Conservation (phyloP, 2,329 filamentous ascomycete genomes). For the Sporothrix phasma region DNA sequence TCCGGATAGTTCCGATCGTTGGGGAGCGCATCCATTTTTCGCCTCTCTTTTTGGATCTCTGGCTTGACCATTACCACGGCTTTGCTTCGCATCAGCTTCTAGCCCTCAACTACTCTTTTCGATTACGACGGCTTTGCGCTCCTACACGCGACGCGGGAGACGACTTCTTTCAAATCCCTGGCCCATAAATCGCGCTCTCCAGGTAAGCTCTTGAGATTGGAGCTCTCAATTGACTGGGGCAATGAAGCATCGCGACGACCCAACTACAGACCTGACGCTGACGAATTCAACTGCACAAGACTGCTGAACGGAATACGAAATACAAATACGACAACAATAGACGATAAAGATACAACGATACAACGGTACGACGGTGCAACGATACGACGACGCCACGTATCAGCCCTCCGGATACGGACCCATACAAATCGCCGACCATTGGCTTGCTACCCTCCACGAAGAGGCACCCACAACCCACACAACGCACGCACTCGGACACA, state of each 20-base stretch:
- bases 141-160: background rate
- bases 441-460: background rate
- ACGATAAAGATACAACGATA: no score
- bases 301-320: background rate
- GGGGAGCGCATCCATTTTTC: background rate
- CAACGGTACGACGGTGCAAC: no score
- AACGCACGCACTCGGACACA: background rate
- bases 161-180: background rate
- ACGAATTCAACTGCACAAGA: background rate
- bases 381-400: no score
- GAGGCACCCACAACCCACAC: background rate
- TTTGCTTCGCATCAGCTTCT: background rate
- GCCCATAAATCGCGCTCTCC: background rate
- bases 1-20: background rate
- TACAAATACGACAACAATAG: background rate
- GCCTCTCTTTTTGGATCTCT: background rate
- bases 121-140: background rate
- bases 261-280: background rate
- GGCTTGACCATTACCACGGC: background rate
- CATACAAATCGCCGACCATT: background rate
- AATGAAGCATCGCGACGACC: background rate
- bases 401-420: background rate
- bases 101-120: background rate
- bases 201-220: background rate
- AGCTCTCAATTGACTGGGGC: background rate